These are phyloP conservation scores for Cydonia oblonga DNA, from an alignment of 331 rosid genomes.

Conservation along the genomic window DNA sequence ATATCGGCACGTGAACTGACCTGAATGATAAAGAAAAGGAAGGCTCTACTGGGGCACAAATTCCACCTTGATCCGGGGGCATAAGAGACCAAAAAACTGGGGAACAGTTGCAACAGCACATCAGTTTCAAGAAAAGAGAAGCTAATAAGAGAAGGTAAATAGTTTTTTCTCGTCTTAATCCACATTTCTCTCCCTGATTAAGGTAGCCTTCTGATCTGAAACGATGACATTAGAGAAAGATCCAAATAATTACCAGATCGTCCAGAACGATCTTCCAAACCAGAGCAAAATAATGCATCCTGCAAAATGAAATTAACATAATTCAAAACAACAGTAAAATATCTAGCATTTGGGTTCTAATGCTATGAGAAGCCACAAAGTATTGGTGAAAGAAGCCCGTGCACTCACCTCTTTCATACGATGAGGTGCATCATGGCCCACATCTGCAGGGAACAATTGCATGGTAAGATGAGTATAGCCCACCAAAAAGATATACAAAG, in stretches of 20 bases:
- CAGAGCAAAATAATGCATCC: slow-evolving; percentile 53
- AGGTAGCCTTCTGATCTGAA: slow-evolving; percentile 6
- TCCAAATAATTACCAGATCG: slow-evolving; percentile 44
- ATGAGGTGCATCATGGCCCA: slow-evolving; percentile 36
- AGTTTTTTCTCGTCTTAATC: not conserved
- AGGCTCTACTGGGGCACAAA: slow-evolving; percentile 53
- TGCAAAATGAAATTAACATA: slow-evolving; percentile 27
- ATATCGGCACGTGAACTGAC: slow-evolving; percentile 19
- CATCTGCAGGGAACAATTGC: slow-evolving; percentile 36
- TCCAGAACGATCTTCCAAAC: slow-evolving; percentile 43
- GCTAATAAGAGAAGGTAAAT: not conserved
- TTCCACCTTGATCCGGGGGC: slow-evolving; percentile 53
- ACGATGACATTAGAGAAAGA: not conserved
- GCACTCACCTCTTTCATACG: slow-evolving; percentile 49
- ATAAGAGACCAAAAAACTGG: slow-evolving; percentile 62
- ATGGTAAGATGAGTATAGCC: not conserved
- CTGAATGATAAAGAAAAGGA: slow-evolving; percentile 67
- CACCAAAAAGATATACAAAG: not conserved
- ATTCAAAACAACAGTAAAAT: slow-evolving; percentile 12
- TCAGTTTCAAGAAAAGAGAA: slow-evolving; percentile 6
- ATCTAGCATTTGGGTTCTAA: not conserved
- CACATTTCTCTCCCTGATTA: not conserved
- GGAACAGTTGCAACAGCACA: slow-evolving; percentile 9
- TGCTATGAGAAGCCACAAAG: not conserved
- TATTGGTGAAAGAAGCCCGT: not conserved